Evolutionary conservation across 148 eudicot species (phyloP).

Genomic region (Bassia scoparia): DNA sequence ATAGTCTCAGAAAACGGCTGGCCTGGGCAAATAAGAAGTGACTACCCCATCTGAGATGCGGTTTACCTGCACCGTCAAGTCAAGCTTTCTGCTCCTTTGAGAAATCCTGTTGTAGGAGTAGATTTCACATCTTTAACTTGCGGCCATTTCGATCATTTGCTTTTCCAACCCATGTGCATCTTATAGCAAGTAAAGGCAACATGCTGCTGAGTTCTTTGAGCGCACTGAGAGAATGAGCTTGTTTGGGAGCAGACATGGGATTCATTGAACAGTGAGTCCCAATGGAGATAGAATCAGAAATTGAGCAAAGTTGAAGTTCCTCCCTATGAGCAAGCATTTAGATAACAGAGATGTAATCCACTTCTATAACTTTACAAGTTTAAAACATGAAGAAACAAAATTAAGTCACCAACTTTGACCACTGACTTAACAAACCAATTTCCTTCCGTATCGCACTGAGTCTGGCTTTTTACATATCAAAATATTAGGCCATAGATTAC

Average conservation of each 20-base stretch:
- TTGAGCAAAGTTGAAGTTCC: conserved; percentile 54
- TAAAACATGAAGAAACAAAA: background rate
- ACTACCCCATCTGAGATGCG: too few species aligned
- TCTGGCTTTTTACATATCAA: too few species aligned
- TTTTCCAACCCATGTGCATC: background rate
- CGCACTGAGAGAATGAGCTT: conserved; percentile 49
- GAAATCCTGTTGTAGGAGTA: too few species aligned
- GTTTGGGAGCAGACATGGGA: conserved; percentile 42
- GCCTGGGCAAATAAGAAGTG: too few species aligned
- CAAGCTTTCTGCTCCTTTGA: too few species aligned
- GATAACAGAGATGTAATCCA: conserved; percentile 52
- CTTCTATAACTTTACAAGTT: background rate
- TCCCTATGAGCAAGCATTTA: conserved; percentile 39
- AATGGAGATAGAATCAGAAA: conserved; percentile 55
- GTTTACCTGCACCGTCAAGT: too few species aligned
- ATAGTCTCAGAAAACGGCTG: too few species aligned
- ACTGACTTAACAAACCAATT: background rate
- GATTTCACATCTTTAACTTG: too few species aligned
- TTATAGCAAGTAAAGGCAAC: conserved; percentile 77
- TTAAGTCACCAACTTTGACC: background rate
- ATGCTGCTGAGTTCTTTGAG: conserved; percentile 48
- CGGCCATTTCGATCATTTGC: too few species aligned
- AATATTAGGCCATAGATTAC: too few species aligned
- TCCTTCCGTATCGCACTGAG: background rate
- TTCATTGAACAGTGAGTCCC: conserved; percentile 63